Evolutionary conservation across 495 filamentous ascomycete species (phyloP), one percentile per base, ranked within the genome.

Genomic region (Hypoxylon rickii): DNA sequence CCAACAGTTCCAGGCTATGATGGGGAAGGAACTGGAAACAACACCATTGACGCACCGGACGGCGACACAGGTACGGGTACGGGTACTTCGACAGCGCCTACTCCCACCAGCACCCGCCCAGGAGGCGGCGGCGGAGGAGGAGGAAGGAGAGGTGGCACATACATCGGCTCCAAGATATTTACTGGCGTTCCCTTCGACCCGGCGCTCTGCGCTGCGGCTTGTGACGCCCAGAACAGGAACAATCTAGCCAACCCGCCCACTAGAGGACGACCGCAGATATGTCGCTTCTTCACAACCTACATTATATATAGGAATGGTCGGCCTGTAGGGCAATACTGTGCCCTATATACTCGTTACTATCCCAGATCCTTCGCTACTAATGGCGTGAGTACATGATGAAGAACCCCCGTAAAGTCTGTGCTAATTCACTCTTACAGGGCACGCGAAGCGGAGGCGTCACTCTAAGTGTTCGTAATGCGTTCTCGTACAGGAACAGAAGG

Each of bases 271-370:
- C 66, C 69, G 13, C 59, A 66, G 53, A 63, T 66, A n/a, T 77
- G 73, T 51, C 69, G 69, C 44, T 80, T 80, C 73, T 79, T 78
- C 67, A 74, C 78, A 42, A 64, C 70, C 8, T 81, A 76, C 40
- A 52, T 79, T n/a, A 44, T 75, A 2, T 63, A 64, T 43, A 77
- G 69, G 54, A 75, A 79, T 57, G 63, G 68, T 2, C 32, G 38
- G 10, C 43, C 61, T 0, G 33, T 61, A 11, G 69, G 64, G 11
- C 66, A 68, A 18, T 62, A 65, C 15, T 71, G 64, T 29, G 44
- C 55, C 11, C 24, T 71, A 5, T 69, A 64, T 37, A 64, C 64
- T 13, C 48, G 13, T 36, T 55, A 42, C 16, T 50, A 57, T 36
- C 33, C 43, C 2, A 31, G 37, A 12, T 31, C 37, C 7, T 64